Evolutionary conservation across 805 yeast genomes (phyloP).

Genomic region (Dipodascopsis uninucleata): DNA sequence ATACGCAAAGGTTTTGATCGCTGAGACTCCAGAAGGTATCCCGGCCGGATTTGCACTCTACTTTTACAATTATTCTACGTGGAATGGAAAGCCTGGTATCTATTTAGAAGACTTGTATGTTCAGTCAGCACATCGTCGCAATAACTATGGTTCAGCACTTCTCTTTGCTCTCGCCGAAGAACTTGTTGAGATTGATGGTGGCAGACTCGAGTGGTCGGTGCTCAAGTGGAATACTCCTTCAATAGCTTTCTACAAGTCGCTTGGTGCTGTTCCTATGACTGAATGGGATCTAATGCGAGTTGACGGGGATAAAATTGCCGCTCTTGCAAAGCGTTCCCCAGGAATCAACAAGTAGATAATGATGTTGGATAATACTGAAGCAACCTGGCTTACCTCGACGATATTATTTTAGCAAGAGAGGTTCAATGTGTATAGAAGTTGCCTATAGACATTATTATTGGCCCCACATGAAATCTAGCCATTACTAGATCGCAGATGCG

Average conservation of each 20-base stretch:
- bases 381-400: no score
- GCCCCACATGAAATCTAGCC: no score
- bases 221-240: slow-evolving; percentile 28
- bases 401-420: no score
- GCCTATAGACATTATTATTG: no score
- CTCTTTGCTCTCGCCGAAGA: slow-evolving; percentile 26
- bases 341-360: slow-evolving; percentile 4
- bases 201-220: slow-evolving; percentile 27
- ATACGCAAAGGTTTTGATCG: slow-evolving; percentile 22
- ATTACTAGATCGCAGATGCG: no score
- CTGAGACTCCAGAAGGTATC: slow-evolving; percentile 22
- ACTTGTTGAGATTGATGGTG: slow-evolving; percentile 21
- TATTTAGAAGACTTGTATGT: slow-evolving; percentile 29
- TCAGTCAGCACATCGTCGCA: slow-evolving; percentile 20
- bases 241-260: slow-evolving; percentile 22
- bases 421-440: no score
- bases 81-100: slow-evolving; percentile 28
- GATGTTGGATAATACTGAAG: no score
- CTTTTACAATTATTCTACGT: slow-evolving; percentile 28
- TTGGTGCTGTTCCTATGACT: slow-evolving; percentile 22
- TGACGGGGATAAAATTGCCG: slow-evolving; percentile 19
- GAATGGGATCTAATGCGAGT: slow-evolving; percentile 29
- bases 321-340: slow-evolving; percentile 16
- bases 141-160: slow-evolving; percentile 20
- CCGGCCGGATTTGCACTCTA: slow-evolving; percentile 36